Evolutionary conservation across 768 basidiomycete genomes (phyloP).

Genomic region (Steccherinum ochraceum): DNA sequence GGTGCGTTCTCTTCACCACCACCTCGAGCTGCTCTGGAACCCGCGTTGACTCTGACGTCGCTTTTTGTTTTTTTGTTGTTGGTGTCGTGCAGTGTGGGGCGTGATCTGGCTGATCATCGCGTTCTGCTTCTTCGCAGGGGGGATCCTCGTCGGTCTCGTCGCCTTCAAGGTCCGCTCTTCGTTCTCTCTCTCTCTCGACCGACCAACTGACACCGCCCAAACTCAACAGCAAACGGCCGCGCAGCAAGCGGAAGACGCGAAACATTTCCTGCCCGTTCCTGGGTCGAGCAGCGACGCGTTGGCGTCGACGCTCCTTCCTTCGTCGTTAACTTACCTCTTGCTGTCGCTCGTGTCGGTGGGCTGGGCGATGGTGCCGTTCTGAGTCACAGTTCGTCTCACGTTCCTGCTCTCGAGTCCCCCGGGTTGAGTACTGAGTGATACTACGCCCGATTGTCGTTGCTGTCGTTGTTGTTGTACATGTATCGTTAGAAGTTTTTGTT

Average conservation of each 20-base stretch:
- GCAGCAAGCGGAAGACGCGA: conserved; percentile 46
- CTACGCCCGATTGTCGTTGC: too few relatives aligned
- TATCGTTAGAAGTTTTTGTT: too few relatives aligned
- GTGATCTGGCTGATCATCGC: conserved; percentile 81
- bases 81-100: conserved; percentile 69
- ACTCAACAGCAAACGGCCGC: conserved; percentile 48
- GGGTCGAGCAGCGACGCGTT: conserved; percentile 34
- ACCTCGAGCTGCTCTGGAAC: neutral
- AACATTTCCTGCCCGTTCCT: conserved; percentile 56
- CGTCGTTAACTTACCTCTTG: neutral
- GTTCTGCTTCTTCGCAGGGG: conserved; percentile 66
- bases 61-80: conserved; percentile 8
- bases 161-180: conserved; percentile 68
- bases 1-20: conserved; percentile 36
- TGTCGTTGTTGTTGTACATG: too few relatives aligned
- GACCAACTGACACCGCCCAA: neutral
- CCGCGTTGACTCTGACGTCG: too few relatives aligned
- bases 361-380: neutral
- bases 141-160: conserved; percentile 70
- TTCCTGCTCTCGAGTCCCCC: too few relatives aligned
- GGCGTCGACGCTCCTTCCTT: neutral
- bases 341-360: neutral
- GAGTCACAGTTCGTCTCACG: too few relatives aligned
- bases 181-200: neutral
- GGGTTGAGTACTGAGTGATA: too few relatives aligned